phyloP scores from a whole-genome alignment of 108 stramenopile genomes.

The Fragilariopsis cylindrus region DNA sequence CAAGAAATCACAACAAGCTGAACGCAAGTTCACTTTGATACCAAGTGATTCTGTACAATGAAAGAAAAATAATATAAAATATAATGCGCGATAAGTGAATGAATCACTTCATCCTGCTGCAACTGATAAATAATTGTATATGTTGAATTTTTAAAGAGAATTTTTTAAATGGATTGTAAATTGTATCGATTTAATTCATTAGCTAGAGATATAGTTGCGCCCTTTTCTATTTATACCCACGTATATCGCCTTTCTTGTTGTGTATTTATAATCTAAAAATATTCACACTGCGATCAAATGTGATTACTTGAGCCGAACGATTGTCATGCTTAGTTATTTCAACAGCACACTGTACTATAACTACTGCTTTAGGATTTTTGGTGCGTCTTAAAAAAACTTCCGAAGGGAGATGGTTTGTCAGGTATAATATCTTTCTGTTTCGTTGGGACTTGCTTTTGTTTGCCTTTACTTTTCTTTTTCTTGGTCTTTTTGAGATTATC shows the following conservation, averaged over 20 bases:
- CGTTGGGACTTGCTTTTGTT: not conserved
- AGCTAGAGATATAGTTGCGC: too few species aligned
- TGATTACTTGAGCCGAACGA: not conserved
- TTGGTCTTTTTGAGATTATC: not conserved
- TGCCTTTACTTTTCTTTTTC: not conserved
- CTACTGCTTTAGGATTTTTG: too few species aligned
- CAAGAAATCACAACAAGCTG: slow-evolving; percentile 57
- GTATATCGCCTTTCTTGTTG: too few species aligned
- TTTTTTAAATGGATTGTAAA: too few species aligned
- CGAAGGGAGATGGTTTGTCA: not conserved
- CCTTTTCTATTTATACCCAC: too few species aligned
- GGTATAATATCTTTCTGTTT: not conserved
- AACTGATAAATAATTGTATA: too few species aligned
- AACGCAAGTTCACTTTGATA: slow-evolving; percentile 76
- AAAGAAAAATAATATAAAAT: not conserved
- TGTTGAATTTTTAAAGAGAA: too few species aligned
- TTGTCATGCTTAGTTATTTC: not conserved
- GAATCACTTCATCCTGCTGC: too few species aligned
- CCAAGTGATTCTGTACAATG: slow-evolving; percentile 21
- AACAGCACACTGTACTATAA: not conserved
- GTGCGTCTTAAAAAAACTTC: not conserved
- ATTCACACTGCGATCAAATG: not conserved
- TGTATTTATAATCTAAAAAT: too few species aligned
- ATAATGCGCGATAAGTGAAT: too few species aligned
- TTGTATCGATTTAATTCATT: too few species aligned